Percentiles rank a stretch among this genome's conserved stretches.
These are phyloP conservation scores for Forsythia viridissima DNA, from an alignment of 257 asterid species.

Conservation along the genomic window DNA sequence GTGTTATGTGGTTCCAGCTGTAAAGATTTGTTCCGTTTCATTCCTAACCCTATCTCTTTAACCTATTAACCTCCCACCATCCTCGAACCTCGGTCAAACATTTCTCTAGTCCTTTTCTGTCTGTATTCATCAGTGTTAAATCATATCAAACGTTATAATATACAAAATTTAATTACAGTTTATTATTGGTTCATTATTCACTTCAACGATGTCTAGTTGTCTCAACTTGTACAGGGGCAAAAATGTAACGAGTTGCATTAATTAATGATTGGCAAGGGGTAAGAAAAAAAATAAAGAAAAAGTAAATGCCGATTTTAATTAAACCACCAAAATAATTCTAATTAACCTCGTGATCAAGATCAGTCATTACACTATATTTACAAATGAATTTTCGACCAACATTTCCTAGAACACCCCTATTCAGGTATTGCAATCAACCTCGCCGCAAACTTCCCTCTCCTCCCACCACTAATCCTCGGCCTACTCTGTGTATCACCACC, in stretches of 20 bases:
- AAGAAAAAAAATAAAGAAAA: background rate
- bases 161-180: too few relatives aligned
- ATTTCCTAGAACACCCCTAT: slow-evolving; percentile 31
- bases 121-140: too few relatives aligned
- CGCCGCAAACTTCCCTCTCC: slow-evolving; percentile 46
- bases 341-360: background rate
- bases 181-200: too few relatives aligned
- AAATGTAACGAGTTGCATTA: slow-evolving; percentile 10
- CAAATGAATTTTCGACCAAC: background rate
- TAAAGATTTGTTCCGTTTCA: background rate
- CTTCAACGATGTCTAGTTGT: too few relatives aligned
- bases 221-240: background rate
- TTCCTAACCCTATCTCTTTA: background rate
- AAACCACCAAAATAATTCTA: background rate
- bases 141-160: too few relatives aligned
- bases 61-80: background rate
- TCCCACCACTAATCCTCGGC: slow-evolving; percentile 33
- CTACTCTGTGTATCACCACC: slow-evolving; percentile 15
- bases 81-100: background rate
- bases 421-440: slow-evolving; percentile 57
- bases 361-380: background rate
- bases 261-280: background rate
- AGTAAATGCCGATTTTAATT: background rate
- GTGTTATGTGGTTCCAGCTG: background rate
- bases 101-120: background rate